Conservation (phyloP, 345 rosid species). For the Fremontodendron californicum region DNA sequence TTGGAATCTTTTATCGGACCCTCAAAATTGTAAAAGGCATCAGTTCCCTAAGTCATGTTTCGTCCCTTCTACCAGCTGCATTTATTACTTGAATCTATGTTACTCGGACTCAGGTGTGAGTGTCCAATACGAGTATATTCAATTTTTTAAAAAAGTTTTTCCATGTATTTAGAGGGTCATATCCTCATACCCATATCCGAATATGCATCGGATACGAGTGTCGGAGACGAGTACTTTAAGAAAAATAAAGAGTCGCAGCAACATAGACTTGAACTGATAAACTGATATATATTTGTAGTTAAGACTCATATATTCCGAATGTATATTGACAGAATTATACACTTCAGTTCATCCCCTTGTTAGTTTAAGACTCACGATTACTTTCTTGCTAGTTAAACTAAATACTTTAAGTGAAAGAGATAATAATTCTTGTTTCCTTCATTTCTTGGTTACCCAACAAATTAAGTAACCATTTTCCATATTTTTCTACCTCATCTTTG, state of each 20-base stretch:
- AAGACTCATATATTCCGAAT: neutral
- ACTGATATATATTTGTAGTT: neutral
- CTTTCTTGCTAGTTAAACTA: conserved; percentile 10
- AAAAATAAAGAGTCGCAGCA: too few species aligned
- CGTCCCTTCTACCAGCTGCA: neutral
- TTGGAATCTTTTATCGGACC: neutral
- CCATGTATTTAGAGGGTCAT: too few species aligned
- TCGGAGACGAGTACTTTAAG: too few species aligned
- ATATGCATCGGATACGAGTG: too few species aligned
- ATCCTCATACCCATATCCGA: too few species aligned
- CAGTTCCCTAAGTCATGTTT: neutral
- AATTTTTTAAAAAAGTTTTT: too few species aligned
- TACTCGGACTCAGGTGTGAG: too few species aligned
- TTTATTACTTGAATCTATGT: too few species aligned
- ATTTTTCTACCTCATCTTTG: neutral
- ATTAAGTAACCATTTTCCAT: neutral
- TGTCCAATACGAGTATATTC: too few species aligned
- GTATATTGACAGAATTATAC: neutral
- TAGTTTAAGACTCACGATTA: neutral
- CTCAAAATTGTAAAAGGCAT: neutral
- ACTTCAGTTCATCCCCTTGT: neutral
- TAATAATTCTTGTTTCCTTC: neutral
- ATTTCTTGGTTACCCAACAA: neutral
- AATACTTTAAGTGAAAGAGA: conserved; percentile 2
- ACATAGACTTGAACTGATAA: neutral